Base-by-base conservation (phyloP, 1,284 basidiomycete genomes). In the Puccinia horiana region DNA sequence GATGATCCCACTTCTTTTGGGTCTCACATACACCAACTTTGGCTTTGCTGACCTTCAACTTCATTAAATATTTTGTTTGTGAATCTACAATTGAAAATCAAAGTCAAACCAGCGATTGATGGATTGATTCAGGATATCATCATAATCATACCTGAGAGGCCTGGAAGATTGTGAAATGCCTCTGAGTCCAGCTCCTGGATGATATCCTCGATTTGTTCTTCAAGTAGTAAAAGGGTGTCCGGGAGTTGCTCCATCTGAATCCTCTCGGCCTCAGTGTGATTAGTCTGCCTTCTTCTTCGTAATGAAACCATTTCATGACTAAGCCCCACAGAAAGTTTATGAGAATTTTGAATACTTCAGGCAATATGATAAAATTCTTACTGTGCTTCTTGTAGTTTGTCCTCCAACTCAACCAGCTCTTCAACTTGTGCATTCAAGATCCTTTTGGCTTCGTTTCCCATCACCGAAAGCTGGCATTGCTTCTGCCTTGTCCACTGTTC, bases 1-100 rank as follows among this genome's bases (percentile, higher is more conserved):
- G 44, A 54, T 56, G 14, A 37, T 74, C 63, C 63, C 63, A 67
- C 26, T 67, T 67, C 35, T 67, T 67, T 29, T 67, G 63, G 2
- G n/a, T 42, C n/a, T 67, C 63, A 63, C 9, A 35, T 16, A 63
- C 61, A 4, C 61, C 61, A 29, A 63, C 61, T 58, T 63, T 73
- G 44, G 32, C 47, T 35, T 52, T 32, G 29, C 44, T 49, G 1
- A 74, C n/a, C 23, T 74, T 74, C 40, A 74, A 35, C n/a, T 49
- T 74, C 6, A 42, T 67, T 20, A 67, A 40, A 11, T 18, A 18
- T 40, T 67, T 67, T 11, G 32, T 67, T 67, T 67, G n/a, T 23
- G 2, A 5, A 20, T 67, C 63, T 67, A 23, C 35, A 67, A 40
- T 6, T 5, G 18, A 14, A 67, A 40, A 67, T 58, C 9, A 67